Base-by-base conservation (phyloP, 2,329 filamentous ascomycete species). In the Aspergillus pseudoterreus region DNA sequence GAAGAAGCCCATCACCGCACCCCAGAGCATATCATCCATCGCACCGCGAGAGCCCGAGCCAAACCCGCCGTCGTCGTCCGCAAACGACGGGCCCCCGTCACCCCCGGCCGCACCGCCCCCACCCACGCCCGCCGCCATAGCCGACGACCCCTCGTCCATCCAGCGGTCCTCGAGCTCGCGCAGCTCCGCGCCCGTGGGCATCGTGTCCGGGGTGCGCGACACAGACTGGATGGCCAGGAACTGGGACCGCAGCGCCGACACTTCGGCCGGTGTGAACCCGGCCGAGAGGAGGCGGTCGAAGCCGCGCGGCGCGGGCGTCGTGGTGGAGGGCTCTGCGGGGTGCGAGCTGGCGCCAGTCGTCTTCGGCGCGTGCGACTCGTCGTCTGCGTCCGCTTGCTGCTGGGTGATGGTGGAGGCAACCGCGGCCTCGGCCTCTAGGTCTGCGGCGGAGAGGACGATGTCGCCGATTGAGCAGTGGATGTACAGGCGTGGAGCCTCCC, bases 401-500 rank as follows among this genome's bases (percentile, higher is more conserved):
- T 62, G 52, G 14, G 59, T 59, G 1, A 64, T 35, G 3, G 65
- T 71, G 9, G 68, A 65, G 3, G 69, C 60, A n/a, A 64, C 49
- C 10, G 56, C 55, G 2, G 81, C 80, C 74, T 96, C 92, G 12
- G 78, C 79, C 1, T 78, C 79, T 19, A 97, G 81, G 52, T 96
- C 90, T 0, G 77, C 66, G 11, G 81, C 67, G 0, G 86, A 82
- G 11, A 97, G 80, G 22, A 82, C 77, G 68, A 89, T 85, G 50
- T 85, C 81, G 49, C 91, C 91, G 52, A 97, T 88, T 57, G 90
- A 92, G 78, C 92, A 97, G 75, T 95, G 95, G 55, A 97, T 86
- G 70, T 95, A 96, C 63, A 95, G 82, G 42, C 87, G 81, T 35
- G 77, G 76, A 21, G 59, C 55, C 8, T 77, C 75, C 30, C 78